Base-by-base conservation (phyloP, 768 basidiomycete genomes). In the Russula earlei region DNA sequence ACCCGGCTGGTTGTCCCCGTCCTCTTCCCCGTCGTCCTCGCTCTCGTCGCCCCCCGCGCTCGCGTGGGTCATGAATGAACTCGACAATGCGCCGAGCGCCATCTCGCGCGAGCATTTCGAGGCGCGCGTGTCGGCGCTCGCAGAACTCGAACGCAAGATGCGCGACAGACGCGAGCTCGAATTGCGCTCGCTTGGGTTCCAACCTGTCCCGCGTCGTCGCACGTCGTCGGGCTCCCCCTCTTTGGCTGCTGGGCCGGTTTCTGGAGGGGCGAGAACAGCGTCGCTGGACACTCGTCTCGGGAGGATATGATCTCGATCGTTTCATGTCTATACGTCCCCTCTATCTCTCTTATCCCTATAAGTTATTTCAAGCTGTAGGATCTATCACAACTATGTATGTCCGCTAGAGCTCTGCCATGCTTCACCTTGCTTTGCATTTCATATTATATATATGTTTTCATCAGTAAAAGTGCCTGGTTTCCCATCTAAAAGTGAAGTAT, bases 1-100 rank as follows among this genome's bases (percentile, higher is more conserved):
- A n/a, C n/a, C n/a, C n/a, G n/a, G 29, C 29, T 5, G 29, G 2
- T 31, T 10, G 29, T 31, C 29, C 29, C 29, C 29, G 29, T 31
- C 29, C 29, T 10, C 29, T 1, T 31, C 29, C 29, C 29, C 29
- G 29, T 31, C 29, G 7, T 10, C 10, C 29, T n/a, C 36, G 17
- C 10, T 24, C 22, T 68, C 68, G 8, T 62, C 67, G 8, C 59
- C 64, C 48, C 70, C 71, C 7, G 67, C 71, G 52, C 68, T 76
- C 46, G 71, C 72, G 11, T 77, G 75, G 58, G 67, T 77, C n/a
- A 70, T 71, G 60, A 61, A 64, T 48, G 70, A 75, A 60, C 67
- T 78, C 9, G 64, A 67, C 4, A 63, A 62, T 27, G 60, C 74
- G 33, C 65, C 60, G 19, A 45, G 66, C n/a, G 59, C 61, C 12